Evolutionary conservation across 2,329 filamentous ascomycete species (phyloP).

Genomic region (Coniochaeta sp.): DNA sequence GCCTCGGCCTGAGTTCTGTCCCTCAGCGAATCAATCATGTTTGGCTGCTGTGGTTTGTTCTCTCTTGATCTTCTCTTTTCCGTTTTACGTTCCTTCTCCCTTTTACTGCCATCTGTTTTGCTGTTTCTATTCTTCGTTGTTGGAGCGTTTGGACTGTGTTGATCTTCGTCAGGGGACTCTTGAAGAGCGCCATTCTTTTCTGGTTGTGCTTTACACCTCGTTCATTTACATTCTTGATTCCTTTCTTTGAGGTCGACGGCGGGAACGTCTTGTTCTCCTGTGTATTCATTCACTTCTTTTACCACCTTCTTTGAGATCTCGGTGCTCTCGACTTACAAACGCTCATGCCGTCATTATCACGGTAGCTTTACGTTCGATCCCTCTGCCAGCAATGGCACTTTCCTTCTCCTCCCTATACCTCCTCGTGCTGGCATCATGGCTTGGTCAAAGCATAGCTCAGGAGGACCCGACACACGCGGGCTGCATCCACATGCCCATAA

Average conservation of each 20-base stretch:
- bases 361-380: constrained; percentile 6
- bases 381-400: constrained; percentile 21
- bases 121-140: background rate
- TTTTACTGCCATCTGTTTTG: background rate
- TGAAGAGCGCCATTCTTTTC: constrained; percentile 1
- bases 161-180: constrained; percentile 1
- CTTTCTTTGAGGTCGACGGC: background rate
- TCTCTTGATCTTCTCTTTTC: too few species aligned
- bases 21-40: too few species aligned
- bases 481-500: constrained; percentile 32
- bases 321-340: background rate
- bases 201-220: constrained; percentile 5
- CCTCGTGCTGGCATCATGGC: constrained; percentile 14
- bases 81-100: background rate
- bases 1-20: background rate
- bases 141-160: background rate
- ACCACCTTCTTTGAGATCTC: constrained; percentile 2
- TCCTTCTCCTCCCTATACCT: constrained; percentile 12
- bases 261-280: constrained; percentile 1
- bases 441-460: constrained; percentile 9
- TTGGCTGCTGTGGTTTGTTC: background rate
- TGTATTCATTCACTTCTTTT: constrained; percentile 3
- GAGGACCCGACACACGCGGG: constrained; percentile 15
- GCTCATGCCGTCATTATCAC: constrained; percentile 11
- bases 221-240: background rate